These are phyloP conservation scores for Aspergillus unguis DNA, from an alignment of 2,329 filamentous ascomycete species.

Conservation along the genomic window DNA sequence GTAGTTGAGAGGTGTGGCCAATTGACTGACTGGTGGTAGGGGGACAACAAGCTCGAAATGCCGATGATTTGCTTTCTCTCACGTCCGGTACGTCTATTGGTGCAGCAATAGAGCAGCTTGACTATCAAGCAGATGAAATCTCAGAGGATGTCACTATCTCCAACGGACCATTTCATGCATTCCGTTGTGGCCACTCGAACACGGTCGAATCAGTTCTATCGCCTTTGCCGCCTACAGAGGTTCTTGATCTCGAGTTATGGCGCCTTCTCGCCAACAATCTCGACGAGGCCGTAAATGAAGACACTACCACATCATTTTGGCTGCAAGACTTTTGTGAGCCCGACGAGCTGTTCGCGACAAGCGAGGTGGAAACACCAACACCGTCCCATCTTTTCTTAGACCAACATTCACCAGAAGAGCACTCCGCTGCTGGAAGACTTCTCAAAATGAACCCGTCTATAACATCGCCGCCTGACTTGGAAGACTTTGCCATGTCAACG, in stretches of 20 bases:
- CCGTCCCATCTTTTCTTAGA: background rate
- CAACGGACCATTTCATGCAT: slow-evolving; percentile 1
- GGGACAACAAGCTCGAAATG: background rate
- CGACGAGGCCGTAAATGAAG: background rate
- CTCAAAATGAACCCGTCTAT: background rate
- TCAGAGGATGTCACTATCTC: background rate
- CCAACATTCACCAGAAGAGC: background rate
- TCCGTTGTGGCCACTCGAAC: background rate
- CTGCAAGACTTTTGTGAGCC: background rate
- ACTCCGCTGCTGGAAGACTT: background rate
- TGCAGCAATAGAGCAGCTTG: background rate
- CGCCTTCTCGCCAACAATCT: background rate
- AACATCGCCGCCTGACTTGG: background rate
- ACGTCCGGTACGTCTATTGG: background rate
- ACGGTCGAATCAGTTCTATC: background rate
- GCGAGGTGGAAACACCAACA: background rate
- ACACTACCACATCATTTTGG: background rate
- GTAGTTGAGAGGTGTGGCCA: background rate
- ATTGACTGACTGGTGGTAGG: background rate
- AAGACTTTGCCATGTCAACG: slow-evolving; percentile 5
- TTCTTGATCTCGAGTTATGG: slow-evolving; percentile 2
- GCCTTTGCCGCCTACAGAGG: background rate
- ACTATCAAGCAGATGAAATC: background rate
- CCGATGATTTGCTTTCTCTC: background rate
- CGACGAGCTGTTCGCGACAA: background rate